Percentiles rank a stretch among this genome's conserved stretches.
Conservation (phyloP, 1,139 yeast genomes). For the Hemisphaericaspora lyxosophila region DNA sequence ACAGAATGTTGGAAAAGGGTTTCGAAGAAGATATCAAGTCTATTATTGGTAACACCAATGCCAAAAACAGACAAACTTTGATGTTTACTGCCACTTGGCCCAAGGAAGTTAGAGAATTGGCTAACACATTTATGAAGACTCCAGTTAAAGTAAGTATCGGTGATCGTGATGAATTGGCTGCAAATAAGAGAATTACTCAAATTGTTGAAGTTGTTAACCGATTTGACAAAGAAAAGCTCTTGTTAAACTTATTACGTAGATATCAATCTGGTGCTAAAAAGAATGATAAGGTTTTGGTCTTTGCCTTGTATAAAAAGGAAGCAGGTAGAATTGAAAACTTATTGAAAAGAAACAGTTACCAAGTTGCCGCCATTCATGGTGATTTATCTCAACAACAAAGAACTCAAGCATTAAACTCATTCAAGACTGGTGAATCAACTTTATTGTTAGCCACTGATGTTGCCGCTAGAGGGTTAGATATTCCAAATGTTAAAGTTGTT, state of each 20-base stretch:
- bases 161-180: slow-evolving; percentile 88
- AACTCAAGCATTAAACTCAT: slow-evolving; percentile 79
- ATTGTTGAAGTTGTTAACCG: slow-evolving; percentile 92
- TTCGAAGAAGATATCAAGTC: slow-evolving; percentile 93
- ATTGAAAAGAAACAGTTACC: slow-evolving; percentile 69
- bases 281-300: slow-evolving; percentile 80
- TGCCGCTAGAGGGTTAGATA: slow-evolving; percentile 98
- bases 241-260: slow-evolving; percentile 68
- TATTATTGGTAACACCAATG: slow-evolving; percentile 60
- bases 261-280: slow-evolving; percentile 67
- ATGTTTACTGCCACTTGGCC: slow-evolving; percentile 94
- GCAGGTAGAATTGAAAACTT: slow-evolving; percentile 86
- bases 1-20: slow-evolving; percentile 94
- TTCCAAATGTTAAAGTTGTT: slow-evolving; percentile 95
- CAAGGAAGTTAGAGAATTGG: slow-evolving; percentile 88
- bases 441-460: slow-evolving; percentile 94
- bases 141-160: slow-evolving; percentile 94
- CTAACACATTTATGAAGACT: slow-evolving; percentile 75
- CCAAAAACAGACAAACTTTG: slow-evolving; percentile 66
- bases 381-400: slow-evolving; percentile 92
- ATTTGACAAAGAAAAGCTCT: slow-evolving; percentile 71
- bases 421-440: slow-evolving; percentile 77
- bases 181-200: slow-evolving; percentile 91
- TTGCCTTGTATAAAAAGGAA: slow-evolving; percentile 95
- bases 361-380: slow-evolving; percentile 93